Conservation (phyloP, 805 yeast species). For the Wickerhamiella galacta region DNA sequence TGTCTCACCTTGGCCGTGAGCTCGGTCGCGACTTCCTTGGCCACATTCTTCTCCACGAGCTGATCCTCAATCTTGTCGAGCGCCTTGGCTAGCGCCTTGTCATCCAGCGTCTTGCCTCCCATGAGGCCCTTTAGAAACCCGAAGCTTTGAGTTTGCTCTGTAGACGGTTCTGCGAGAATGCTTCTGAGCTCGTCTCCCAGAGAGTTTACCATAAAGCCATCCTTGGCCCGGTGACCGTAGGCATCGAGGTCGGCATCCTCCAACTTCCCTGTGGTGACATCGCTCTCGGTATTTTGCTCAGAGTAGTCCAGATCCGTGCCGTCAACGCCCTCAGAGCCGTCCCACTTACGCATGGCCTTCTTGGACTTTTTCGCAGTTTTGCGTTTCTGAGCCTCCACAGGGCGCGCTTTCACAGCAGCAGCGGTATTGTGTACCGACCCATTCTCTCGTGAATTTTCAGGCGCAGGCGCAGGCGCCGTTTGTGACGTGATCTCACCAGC, state of each 20-base stretch:
- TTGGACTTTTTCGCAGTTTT: conserved; percentile 17
- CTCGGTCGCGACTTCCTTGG: conserved; percentile 70
- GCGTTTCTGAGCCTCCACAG: too few species aligned
- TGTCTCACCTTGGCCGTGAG: conserved; percentile 54
- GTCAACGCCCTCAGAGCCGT: conserved; percentile 33
- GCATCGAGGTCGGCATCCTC: conserved; percentile 12
- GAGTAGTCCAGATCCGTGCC: conserved; percentile 42
- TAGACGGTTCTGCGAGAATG: conserved; percentile 18
- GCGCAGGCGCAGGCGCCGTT: too few species aligned
- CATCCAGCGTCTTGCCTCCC: conserved; percentile 53
- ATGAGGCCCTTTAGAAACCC: conserved; percentile 42
- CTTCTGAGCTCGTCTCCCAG: conserved; percentile 35
- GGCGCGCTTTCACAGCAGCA: too few species aligned
- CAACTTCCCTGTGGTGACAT: conserved; percentile 20
- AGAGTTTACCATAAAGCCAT: conserved; percentile 53
- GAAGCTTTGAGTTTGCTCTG: conserved; percentile 24
- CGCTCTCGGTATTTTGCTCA: conserved; percentile 24
- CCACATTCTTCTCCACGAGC: conserved; percentile 71
- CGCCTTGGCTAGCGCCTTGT: conserved; percentile 48
- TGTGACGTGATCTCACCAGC: too few species aligned
- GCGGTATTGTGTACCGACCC: too few species aligned
- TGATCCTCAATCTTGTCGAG: conserved; percentile 55
- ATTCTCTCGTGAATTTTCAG: too few species aligned
- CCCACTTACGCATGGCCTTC: conserved; percentile 40
- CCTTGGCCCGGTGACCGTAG: conserved; percentile 28